Conservation (phyloP, 2,329 filamentous ascomycete genomes). For the Lecanoromycetidae sp. region DNA sequence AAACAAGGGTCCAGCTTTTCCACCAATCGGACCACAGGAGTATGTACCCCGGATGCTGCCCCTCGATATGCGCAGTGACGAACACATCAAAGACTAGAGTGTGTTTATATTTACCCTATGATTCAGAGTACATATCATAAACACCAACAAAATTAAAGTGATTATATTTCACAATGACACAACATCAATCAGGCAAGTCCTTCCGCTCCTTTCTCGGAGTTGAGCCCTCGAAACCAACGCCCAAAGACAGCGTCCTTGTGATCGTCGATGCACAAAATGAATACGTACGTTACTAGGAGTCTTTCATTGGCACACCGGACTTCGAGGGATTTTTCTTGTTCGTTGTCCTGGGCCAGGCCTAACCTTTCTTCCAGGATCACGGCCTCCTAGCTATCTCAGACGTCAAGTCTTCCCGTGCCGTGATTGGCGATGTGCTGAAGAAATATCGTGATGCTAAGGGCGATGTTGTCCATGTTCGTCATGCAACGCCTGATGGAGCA, state of each 20-base stretch:
- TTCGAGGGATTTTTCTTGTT: neutral
- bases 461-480: conserved; percentile 48
- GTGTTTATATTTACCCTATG: neutral
- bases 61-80: neutral
- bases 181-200: conserved; percentile 7
- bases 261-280: conserved; percentile 48
- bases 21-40: neutral
- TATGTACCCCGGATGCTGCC: no score
- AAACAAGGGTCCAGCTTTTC: no score
- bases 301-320: neutral
- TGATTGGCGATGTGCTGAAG: conserved; percentile 44
- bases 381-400: conserved; percentile 47
- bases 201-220: conserved; percentile 37
- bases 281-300: neutral
- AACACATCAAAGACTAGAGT: neutral
- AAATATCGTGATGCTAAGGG: conserved; percentile 46
- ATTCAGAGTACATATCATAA: neutral
- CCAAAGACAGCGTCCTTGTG: conserved; percentile 47
- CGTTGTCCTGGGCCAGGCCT: neutral
- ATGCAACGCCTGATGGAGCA: conserved; percentile 47
- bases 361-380: conserved; percentile 23
- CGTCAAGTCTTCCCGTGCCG: conserved; percentile 41
- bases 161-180: neutral
- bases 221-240: conserved; percentile 43
- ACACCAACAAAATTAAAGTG: conserved; percentile 5